Evolutionary conservation across 768 basidiomycete species (phyloP).

Genomic region (Termitomyces eurrhizus): DNA sequence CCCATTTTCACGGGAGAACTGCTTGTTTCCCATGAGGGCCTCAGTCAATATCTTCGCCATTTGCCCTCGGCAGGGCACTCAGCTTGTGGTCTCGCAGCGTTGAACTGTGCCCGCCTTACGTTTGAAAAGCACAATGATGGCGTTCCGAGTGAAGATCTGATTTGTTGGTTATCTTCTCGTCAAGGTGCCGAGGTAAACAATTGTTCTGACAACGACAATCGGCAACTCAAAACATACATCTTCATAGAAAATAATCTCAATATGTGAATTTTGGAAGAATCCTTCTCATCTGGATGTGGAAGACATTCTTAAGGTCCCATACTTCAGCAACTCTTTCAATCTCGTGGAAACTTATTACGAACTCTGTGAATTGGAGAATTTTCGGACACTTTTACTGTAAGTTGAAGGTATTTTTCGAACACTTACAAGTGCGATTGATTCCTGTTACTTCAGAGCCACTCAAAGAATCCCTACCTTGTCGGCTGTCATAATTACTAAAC

Average conservation of each 20-base stretch:
- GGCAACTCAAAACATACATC: not conserved
- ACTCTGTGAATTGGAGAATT: conserved; percentile 26
- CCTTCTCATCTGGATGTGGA: conserved; percentile 54
- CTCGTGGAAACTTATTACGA: conserved; percentile 32
- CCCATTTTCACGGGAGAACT: conserved; percentile 19
- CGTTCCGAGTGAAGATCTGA: conserved; percentile 25
- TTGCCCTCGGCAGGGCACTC: conserved; percentile 30
- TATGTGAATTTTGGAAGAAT: conserved; percentile 54
- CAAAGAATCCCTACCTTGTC: conserved; percentile 25
- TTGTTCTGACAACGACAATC: not conserved
- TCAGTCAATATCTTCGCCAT: conserved; percentile 53
- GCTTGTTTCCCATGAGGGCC: conserved; percentile 41
- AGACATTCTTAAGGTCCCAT: conserved; percentile 42
- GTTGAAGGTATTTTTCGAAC: conserved; percentile 14
- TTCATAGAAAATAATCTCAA: conserved; percentile 49
- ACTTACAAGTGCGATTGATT: not conserved
- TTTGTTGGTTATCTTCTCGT: conserved; percentile 29
- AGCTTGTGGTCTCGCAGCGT: conserved; percentile 62
- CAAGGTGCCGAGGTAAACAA: conserved; percentile 32
- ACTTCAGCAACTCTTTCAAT: conserved; percentile 41
- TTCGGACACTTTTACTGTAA: conserved; percentile 27
- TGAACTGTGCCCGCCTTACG: conserved; percentile 57
- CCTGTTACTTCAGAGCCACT: conserved; percentile 17
- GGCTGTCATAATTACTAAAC: conserved; percentile 59
- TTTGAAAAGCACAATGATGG: conserved; percentile 32